Evolutionary conservation across 495 filamentous ascomycete species (phyloP).

Genomic region (Aspergillus panamensis): DNA sequence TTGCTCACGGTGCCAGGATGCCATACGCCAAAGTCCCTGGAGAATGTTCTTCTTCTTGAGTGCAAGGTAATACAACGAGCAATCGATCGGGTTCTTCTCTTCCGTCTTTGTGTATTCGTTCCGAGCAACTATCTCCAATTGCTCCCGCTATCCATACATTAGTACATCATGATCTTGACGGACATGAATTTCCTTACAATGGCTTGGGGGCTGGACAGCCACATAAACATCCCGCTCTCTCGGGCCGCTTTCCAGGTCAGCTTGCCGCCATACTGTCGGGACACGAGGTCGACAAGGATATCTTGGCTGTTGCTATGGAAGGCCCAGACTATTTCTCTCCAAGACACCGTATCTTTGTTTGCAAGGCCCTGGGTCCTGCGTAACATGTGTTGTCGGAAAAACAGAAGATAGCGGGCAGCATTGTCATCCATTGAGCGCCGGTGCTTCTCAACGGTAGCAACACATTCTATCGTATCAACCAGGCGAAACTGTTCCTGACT

Average conservation of each 20-base stretch:
- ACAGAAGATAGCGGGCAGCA: slow-evolving; percentile 83
- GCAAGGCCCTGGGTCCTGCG: slow-evolving; percentile 57
- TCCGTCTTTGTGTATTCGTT: slow-evolving; percentile 90
- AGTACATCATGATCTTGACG: slow-evolving; percentile 21
- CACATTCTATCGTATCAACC: slow-evolving; percentile 82
- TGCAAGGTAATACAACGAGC: slow-evolving; percentile 87
- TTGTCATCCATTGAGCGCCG: slow-evolving; percentile 90
- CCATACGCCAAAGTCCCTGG: slow-evolving; percentile 94
- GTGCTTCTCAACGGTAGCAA: slow-evolving; percentile 83
- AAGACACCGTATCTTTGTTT: slow-evolving; percentile 69
- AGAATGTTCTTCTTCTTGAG: slow-evolving; percentile 88
- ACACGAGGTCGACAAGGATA: slow-evolving; percentile 85
- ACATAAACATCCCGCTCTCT: slow-evolving; percentile 92
- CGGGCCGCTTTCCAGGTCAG: slow-evolving; percentile 81
- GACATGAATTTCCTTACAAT: slow-evolving; percentile 55
- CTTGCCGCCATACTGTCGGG: slow-evolving; percentile 68
- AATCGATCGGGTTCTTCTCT: slow-evolving; percentile 89
- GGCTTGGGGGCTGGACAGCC: slow-evolving; percentile 73
- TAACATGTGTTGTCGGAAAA: slow-evolving; percentile 81
- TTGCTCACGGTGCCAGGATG: slow-evolving; percentile 86
- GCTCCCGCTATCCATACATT: slow-evolving; percentile 51
- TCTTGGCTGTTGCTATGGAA: slow-evolving; percentile 91
- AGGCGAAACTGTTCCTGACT: slow-evolving; percentile 87
- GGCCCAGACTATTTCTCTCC: slow-evolving; percentile 94
- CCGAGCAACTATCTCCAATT: slow-evolving; percentile 85